phyloP scores from a whole-genome alignment of 2,329 filamentous ascomycete species.

The Aspergillus sp. region DNA sequence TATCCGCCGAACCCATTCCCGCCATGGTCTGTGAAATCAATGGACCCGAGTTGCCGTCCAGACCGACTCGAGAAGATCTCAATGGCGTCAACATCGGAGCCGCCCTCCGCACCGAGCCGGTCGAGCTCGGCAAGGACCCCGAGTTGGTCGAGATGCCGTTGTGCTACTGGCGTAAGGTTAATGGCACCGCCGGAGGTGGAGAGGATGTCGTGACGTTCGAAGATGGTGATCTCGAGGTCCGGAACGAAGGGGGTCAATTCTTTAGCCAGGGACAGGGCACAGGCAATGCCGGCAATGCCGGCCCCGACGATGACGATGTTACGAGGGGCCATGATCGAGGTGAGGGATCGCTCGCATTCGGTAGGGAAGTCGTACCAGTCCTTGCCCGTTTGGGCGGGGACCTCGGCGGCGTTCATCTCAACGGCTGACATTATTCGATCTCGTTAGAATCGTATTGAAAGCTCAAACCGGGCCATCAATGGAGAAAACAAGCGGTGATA shows the following conservation, averaged over 20 bases:
- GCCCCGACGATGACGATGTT: constrained; percentile 35
- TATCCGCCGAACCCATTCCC: constrained; percentile 41
- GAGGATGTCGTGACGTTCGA: constrained; percentile 41
- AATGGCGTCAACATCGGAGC: constrained; percentile 41
- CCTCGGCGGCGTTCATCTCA: not conserved
- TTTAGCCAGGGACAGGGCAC: constrained; percentile 31
- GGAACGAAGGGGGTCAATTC: constrained; percentile 35
- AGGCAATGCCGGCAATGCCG: constrained; percentile 36
- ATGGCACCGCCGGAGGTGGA: constrained; percentile 47
- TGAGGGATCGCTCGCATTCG: constrained; percentile 8
- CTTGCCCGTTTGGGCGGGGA: not conserved
- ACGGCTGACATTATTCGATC: not conserved
- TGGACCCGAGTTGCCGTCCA: constrained; percentile 36
- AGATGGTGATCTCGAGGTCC: constrained; percentile 37
- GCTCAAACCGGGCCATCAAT: not conserved
- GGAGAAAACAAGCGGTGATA: not conserved
- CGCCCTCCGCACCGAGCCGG: constrained; percentile 39
- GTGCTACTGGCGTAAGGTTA: constrained; percentile 45
- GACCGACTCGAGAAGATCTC: constrained; percentile 43
- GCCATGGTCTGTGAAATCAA: constrained; percentile 39
- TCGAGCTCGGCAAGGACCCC: constrained; percentile 41
- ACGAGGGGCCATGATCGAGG: constrained; percentile 15
- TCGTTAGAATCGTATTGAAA: not conserved
- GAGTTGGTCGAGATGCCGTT: constrained; percentile 43
- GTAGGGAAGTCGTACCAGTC: constrained; percentile 8